A percentile compares a stretch with the other conserved stretches of the same genome.
Evolutionary conservation across 306 rosid species (phyloP).

Genomic region (Prinsepia uniflora): DNA sequence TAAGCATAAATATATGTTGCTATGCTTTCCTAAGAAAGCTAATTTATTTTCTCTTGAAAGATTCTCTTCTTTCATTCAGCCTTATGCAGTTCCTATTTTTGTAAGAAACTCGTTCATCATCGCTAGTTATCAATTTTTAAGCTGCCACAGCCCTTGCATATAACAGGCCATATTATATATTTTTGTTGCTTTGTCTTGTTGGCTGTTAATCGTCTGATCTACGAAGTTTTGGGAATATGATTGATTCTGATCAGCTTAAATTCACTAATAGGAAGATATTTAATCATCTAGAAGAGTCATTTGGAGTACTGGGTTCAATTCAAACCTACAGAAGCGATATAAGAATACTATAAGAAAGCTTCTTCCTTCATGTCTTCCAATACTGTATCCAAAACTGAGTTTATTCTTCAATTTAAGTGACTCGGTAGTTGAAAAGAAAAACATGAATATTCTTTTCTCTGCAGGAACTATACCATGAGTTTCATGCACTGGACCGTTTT

Average conservation of each 20-base stretch:
- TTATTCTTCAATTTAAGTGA: background rate
- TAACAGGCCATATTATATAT: background rate
- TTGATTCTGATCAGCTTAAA: background rate
- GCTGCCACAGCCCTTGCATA: background rate
- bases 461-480: conserved; percentile 84
- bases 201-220: background rate
- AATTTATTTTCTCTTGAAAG: background rate
- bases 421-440: background rate
- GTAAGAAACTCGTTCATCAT: background rate
- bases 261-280: background rate
- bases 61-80: background rate
- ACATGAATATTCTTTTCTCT: conserved; percentile 17
- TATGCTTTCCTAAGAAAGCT: background rate
- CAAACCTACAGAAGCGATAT: background rate
- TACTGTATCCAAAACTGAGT: conserved; percentile 4
- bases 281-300: background rate
- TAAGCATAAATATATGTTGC: background rate
- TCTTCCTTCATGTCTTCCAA: background rate
- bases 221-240: background rate
- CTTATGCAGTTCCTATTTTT: background rate
- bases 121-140: background rate
- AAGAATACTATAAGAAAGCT: background rate
- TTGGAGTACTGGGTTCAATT: background rate
- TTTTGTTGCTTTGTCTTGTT: background rate
- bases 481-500: conserved; percentile 69